Evolutionary conservation across 176 grass and related monocot genomes (phyloP), one percentile per base, ranked within the genome.

Genomic region (Oryza meridionalis): DNA sequence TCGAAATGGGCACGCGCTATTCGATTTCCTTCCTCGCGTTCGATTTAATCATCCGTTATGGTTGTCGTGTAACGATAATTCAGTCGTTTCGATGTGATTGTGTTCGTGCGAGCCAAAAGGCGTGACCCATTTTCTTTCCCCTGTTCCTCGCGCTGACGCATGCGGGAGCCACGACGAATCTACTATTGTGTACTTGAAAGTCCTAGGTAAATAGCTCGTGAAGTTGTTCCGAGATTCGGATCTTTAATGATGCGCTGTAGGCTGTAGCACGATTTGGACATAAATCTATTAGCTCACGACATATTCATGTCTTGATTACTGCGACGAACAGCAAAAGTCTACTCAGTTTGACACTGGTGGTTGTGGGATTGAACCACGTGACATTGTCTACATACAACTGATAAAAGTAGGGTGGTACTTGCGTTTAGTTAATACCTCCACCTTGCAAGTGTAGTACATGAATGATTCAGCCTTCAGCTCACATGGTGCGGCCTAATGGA

Each of bases 291-390:
- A 29, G 17, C 43, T 21, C 68, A 49, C 53, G 49, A 27, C 82
- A 42, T 75, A 77, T 1, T 1, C 27, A 3, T 65, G 19, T 26
- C 49, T 59, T 2, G 9, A 61, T 37, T 59, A 59, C 6, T 75
- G 35, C 21, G 49, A 33, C 12, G 3, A 53, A 10, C n/a, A 61
- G 61, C 7, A 11, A 13, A 50, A 43, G 31, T 64, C 26, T 72
- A 0, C 64, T 70, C 32, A 50, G 19, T 70, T 78, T 21, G 42
- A 27, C 75, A 37, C 73, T 10, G 26, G 69, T 40, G 10, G 40
- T 37, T 75, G 64, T 65, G 77, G 32, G 64, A 68, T 47, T 79
- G 49, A 88, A 68, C 72, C 76, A 69, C 76, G 62, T 89, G 77
- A 38, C 12, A 50, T 21, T 25, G 29, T 73, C 44, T 84, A 32